Evolutionary conservation across 768 basidiomycete genomes (phyloP).

Genomic region (Trametes sanguinea): DNA sequence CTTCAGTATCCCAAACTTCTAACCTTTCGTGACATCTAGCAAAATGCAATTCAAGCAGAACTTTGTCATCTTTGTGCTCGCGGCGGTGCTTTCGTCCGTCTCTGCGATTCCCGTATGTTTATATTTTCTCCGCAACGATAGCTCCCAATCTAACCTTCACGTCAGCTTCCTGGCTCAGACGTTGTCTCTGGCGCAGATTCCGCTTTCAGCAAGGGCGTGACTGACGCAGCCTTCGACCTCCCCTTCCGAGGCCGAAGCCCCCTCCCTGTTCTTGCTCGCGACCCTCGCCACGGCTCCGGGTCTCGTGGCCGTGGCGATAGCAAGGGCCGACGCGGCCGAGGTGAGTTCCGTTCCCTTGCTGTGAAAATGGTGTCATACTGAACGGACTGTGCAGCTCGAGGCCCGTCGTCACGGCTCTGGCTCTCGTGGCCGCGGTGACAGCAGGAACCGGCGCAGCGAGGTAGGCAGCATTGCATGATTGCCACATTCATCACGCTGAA

Average conservation of each 20-base stretch:
- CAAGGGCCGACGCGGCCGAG: not conserved
- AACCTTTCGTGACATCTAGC: not conserved
- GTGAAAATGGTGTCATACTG: not conserved
- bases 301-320: constrained; percentile 5
- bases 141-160: not conserved
- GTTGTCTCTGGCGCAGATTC: not conserved
- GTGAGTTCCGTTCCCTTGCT: too few relatives aligned
- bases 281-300: constrained; percentile 17
- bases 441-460: not conserved
- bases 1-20: not conserved
- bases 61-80: constrained; percentile 37
- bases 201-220: not conserved
- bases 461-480: not conserved
- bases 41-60: constrained; percentile 41
- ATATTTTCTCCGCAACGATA: not conserved
- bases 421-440: constrained; percentile 7
- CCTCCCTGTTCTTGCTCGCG: constrained; percentile 6
- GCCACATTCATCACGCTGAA: too few relatives aligned
- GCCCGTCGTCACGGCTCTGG: constrained; percentile 16
- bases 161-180: not conserved
- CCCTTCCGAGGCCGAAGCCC: constrained; percentile 7
- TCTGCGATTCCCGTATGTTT: constrained; percentile 36
- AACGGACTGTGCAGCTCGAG: not conserved
- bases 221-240: not conserved
- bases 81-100: constrained; percentile 34